Conservation (phyloP, 2,329 filamentous ascomycete genomes). For the Aspergillus japonicus region DNA sequence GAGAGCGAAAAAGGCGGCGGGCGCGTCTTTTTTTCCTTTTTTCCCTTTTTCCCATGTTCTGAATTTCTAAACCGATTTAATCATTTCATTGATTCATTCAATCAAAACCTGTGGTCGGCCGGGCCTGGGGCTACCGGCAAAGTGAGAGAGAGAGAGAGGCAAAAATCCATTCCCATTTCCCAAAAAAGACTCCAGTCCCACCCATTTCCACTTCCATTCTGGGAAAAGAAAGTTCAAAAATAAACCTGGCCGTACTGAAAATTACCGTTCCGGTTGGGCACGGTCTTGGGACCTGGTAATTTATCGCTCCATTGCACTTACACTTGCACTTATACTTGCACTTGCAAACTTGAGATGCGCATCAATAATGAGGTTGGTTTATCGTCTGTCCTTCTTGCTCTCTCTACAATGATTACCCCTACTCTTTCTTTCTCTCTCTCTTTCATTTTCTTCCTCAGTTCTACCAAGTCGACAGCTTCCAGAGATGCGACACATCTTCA, state of each 20-base stretch:
- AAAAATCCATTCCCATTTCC: neutral
- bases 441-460: neutral
- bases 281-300: neutral
- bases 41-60: neutral
- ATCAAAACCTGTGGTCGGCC: neutral
- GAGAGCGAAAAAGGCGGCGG: constrained; percentile 4
- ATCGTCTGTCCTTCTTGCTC: neutral
- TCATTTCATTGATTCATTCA: neutral
- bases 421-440: neutral
- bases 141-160: neutral
- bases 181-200: constrained; percentile 11
- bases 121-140: neutral
- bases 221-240: neutral
- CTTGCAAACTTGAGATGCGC: neutral
- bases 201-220: neutral
- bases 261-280: neutral
- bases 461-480: neutral
- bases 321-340: neutral
- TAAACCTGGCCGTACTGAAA: neutral
- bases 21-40: neutral
- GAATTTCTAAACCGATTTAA: neutral
- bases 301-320: neutral
- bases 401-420: neutral
- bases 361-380: neutral
- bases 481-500: neutral